Percentiles rank a stretch among this genome's conserved stretches.
phyloP scores from a whole-genome alignment of 805 yeast species.

The Teunomyces barrocoloradensis region DNA sequence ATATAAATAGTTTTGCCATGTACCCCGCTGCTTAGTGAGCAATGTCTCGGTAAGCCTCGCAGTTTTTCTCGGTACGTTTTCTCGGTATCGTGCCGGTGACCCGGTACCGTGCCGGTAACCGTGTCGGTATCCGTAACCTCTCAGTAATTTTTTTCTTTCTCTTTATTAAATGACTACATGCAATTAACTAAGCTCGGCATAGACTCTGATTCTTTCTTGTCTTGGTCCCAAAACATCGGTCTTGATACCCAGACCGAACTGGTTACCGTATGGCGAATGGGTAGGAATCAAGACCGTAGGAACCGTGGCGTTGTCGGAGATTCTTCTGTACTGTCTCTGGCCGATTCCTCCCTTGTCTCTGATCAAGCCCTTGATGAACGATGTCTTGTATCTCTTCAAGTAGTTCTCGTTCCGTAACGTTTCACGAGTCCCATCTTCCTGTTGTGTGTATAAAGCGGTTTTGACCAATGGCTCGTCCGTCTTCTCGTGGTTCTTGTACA shows the following conservation, averaged over 20 bases:
- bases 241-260: constrained; percentile 45
- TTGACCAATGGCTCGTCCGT: constrained; percentile 36
- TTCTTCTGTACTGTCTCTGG: constrained; percentile 38
- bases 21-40: no score
- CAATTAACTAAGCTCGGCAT: constrained; percentile 20
- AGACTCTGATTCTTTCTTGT: constrained; percentile 39
- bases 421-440: constrained; percentile 26
- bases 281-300: constrained; percentile 37
- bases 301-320: constrained; percentile 23
- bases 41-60: no score
- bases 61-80: no score
- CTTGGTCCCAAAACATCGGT: constrained; percentile 45
- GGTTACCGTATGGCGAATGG: constrained; percentile 39
- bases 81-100: no score
- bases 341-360: constrained; percentile 48
- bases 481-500: constrained; percentile 29
- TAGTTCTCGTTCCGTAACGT: constrained; percentile 36
- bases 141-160: neutral
- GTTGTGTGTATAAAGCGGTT: constrained; percentile 36
- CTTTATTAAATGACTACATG: neutral
- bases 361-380: constrained; percentile 41
- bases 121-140: no score
- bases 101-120: no score
- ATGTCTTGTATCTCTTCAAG: constrained; percentile 37
- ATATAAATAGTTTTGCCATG: neutral